A percentile compares a stretch with the other conserved stretches of the same genome.
Evolutionary conservation across 108 stramenopile genomes (phyloP).

Genomic region (Conticribra weissflogii): DNA sequence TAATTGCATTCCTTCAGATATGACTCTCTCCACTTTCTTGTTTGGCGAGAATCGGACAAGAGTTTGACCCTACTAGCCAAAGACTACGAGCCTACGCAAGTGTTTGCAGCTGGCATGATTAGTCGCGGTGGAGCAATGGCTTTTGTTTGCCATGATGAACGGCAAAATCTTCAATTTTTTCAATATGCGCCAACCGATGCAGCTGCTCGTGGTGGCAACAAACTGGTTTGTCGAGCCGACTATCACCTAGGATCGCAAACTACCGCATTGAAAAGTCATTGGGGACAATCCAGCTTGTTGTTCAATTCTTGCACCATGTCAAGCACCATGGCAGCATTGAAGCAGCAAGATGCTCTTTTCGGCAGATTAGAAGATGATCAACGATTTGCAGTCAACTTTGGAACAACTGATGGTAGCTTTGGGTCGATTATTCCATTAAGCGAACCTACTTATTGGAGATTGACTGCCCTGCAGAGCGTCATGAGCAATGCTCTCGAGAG

Average conservation of each 20-base stretch:
- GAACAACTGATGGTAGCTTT: slow-evolving; percentile 89
- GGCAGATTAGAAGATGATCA: slow-evolving; percentile 85
- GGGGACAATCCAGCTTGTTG: slow-evolving; percentile 76
- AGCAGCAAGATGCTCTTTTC: slow-evolving; percentile 83
- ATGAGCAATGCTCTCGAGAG: slow-evolving; percentile 89
- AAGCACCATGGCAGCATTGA: slow-evolving; percentile 78
- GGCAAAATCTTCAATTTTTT: slow-evolving; percentile 88
- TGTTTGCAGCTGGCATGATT: slow-evolving; percentile 83
- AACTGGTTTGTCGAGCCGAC: slow-evolving; percentile 89
- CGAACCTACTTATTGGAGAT: slow-evolving; percentile 87
- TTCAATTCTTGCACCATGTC: slow-evolving; percentile 73
- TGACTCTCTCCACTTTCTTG: slow-evolving; percentile 86
- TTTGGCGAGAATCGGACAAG: slow-evolving; percentile 90
- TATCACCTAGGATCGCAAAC: slow-evolving; percentile 89
- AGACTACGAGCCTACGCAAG: slow-evolving; percentile 84
- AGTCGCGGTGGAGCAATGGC: slow-evolving; percentile 77
- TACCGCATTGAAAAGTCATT: slow-evolving; percentile 67
- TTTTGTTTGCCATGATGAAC: slow-evolving; percentile 89
- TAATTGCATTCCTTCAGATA: slow-evolving; percentile 51
- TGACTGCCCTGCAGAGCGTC: slow-evolving; percentile 90
- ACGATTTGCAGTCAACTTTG: slow-evolving; percentile 83
- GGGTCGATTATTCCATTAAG: slow-evolving; percentile 79
- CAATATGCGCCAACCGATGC: slow-evolving; percentile 92
- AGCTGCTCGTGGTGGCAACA: slow-evolving; percentile 91
- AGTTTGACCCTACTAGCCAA: slow-evolving; percentile 86